Evolutionary conservation across 2,329 filamentous ascomycete genomes (phyloP).

Genomic region (Endoconidiophora polonica): DNA sequence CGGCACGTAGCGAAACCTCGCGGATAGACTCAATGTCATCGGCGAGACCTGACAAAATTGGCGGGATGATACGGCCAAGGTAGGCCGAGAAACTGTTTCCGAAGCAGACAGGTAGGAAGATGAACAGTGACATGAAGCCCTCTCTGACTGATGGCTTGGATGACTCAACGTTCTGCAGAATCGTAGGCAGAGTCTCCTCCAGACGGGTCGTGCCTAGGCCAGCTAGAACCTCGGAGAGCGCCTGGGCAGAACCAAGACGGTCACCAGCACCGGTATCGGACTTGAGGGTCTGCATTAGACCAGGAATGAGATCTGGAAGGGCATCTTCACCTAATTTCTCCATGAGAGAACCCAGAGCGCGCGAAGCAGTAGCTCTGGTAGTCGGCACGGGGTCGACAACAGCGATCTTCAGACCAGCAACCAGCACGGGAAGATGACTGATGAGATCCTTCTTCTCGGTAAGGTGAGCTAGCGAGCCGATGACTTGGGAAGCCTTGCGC

Average conservation of each 20-base stretch:
- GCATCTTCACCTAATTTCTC: conserved; percentile 97
- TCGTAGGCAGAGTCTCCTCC: conserved; percentile 90
- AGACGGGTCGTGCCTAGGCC: conserved; percentile 81
- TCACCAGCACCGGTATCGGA: conserved; percentile 94
- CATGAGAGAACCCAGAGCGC: conserved; percentile 87
- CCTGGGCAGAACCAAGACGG: conserved; percentile 87
- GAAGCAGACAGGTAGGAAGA: conserved; percentile 96
- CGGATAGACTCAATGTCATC: conserved; percentile 94
- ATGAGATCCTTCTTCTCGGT: conserved; percentile 92
- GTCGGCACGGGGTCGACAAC: conserved; percentile 92
- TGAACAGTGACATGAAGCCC: conserved; percentile 98
- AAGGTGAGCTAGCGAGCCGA: conserved; percentile 90
- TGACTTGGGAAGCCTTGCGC: conserved; percentile 90
- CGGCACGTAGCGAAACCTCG: conserved; percentile 87
- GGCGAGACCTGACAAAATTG: conserved; percentile 82
- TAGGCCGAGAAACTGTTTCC: conserved; percentile 97
- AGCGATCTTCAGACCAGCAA: conserved; percentile 74
- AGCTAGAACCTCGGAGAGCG: conserved; percentile 87
- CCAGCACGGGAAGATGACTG: conserved; percentile 76
- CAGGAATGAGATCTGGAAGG: conserved; percentile 89
- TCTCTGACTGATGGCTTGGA: conserved; percentile 80
- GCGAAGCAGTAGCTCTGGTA: conserved; percentile 87
- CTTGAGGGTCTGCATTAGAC: conserved; percentile 93
- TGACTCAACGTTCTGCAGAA: conserved; percentile 88
- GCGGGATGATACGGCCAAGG: conserved; percentile 84